Evolutionary conservation across 2,329 filamentous ascomycete species (phyloP).

Genomic region (Neofusicoccum laricinum): DNA sequence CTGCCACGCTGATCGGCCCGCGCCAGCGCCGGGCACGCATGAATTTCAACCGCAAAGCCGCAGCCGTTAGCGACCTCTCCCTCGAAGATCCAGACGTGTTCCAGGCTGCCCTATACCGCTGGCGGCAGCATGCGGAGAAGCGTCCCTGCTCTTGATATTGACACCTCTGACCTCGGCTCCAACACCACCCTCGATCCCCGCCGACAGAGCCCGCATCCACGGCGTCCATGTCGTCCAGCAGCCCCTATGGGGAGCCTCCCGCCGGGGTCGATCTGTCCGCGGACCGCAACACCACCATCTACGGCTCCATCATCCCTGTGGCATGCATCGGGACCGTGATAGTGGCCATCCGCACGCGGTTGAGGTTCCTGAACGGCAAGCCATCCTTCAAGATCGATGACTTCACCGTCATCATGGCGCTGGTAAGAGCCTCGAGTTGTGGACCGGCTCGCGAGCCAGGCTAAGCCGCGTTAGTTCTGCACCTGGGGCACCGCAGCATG

Average conservation of each 20-base stretch:
- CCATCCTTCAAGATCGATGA: conserved; percentile 1
- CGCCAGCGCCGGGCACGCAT: not conserved
- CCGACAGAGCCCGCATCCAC: not conserved
- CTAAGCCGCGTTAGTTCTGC: not conserved
- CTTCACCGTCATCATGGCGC: not conserved
- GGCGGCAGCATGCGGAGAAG: not conserved
- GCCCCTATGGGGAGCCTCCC: not conserved
- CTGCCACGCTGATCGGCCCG: not conserved
- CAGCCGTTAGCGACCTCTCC: not conserved
- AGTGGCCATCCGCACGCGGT: not conserved
- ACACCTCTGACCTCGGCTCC: not conserved
- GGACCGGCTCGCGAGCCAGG: not conserved
- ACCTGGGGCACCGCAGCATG: conserved; percentile 7
- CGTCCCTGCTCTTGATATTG: not conserved
- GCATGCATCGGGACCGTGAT: conserved; percentile 4
- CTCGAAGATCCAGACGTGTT: not conserved
- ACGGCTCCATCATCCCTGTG: conserved; percentile 9
- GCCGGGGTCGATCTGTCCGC: not conserved
- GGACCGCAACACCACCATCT: not conserved
- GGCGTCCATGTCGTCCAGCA: not conserved
- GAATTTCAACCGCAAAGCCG: not conserved
- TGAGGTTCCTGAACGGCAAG: not conserved
- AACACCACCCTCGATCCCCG: not conserved
- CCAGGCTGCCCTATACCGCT: not conserved
- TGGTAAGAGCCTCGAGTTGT: not conserved